These are phyloP conservation scores for Polyporus tsugae DNA, from an alignment of 1,284 basidiomycete genomes.

Conservation along the genomic window DNA sequence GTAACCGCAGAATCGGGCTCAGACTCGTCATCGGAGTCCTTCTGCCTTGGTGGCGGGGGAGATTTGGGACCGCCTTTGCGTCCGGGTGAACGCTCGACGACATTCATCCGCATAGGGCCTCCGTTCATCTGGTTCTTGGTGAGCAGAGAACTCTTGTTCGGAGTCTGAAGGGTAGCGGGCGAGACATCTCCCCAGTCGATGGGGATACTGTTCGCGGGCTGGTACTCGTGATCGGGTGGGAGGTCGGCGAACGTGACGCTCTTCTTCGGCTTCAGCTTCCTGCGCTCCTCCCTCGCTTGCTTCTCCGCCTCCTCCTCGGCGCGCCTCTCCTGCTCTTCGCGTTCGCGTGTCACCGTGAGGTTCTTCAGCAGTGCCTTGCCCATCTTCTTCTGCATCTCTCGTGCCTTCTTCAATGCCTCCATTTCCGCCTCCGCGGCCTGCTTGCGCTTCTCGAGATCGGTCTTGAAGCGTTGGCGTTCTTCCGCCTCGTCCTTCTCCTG, in stretches of 20 bases:
- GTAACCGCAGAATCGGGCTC: constrained; percentile 42
- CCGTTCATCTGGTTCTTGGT: constrained; percentile 47
- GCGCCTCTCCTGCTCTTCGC: constrained; percentile 45
- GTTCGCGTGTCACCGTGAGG: constrained; percentile 51
- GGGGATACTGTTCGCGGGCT: constrained; percentile 29
- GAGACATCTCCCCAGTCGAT: constrained; percentile 64
- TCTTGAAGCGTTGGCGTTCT: constrained; percentile 51
- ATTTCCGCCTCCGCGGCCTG: constrained; percentile 61
- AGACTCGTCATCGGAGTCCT: constrained; percentile 62
- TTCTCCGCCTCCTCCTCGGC: constrained; percentile 43
- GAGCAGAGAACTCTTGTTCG: constrained; percentile 49
- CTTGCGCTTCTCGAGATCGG: constrained; percentile 58
- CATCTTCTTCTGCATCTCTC: constrained; percentile 79
- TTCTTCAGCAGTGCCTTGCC: constrained; percentile 69
- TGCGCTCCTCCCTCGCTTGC: constrained; percentile 33
- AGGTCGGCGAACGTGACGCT: constrained; percentile 68
- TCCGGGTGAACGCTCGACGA: constrained; percentile 67
- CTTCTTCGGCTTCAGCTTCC: constrained; percentile 56
- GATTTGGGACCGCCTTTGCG: constrained; percentile 35
- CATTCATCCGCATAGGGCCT: constrained; percentile 69
- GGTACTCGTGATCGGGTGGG: constrained; percentile 38
- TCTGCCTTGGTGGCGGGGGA: constrained; percentile 33
- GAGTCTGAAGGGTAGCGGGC: constrained; percentile 53
- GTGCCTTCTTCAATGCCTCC: constrained; percentile 58
- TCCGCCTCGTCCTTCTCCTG: constrained; percentile 50